A percentile compares a stretch with the other conserved stretches of the same genome.
phyloP scores from a whole-genome alignment of 2,329 filamentous ascomycete species.

The Cercospora berteroae region DNA sequence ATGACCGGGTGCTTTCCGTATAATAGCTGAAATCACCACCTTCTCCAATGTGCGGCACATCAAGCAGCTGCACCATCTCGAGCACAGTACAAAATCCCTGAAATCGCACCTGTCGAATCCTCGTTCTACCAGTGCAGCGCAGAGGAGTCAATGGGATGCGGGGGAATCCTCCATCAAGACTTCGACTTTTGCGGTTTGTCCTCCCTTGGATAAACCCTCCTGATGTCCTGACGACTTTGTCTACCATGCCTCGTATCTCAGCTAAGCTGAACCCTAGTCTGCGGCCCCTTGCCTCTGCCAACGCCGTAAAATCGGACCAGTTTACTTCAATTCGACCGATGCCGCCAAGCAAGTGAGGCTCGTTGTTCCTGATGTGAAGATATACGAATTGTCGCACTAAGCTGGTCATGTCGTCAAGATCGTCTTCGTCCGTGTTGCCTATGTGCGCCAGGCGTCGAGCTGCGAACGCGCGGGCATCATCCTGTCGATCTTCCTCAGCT shows the following conservation, averaged over 20 bases:
- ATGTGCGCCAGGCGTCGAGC: neutral
- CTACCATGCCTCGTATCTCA: neutral
- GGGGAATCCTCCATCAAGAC: conserved; percentile 1
- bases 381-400: neutral
- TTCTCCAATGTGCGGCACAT: conserved; percentile 4
- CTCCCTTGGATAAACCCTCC: neutral
- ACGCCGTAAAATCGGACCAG: neutral
- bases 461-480: conserved; percentile 8
- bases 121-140: neutral
- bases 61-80: conserved; percentile 8
- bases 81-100: conserved; percentile 10
- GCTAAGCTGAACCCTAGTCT: neutral
- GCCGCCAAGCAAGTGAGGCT: neutral
- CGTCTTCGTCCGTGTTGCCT: neutral
- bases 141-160: conserved; percentile 8
- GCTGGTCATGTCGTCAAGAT: neutral
- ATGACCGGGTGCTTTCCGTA: neutral
- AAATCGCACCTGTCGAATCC: neutral
- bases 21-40: neutral
- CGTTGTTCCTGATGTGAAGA: neutral
- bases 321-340: neutral
- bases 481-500: neutral
- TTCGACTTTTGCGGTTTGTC: neutral
- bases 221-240: neutral
- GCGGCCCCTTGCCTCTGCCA: neutral